These are phyloP conservation scores for Cryptomeria japonica DNA, from an alignment of 75 land plant genomes.

Conservation along the genomic window DNA sequence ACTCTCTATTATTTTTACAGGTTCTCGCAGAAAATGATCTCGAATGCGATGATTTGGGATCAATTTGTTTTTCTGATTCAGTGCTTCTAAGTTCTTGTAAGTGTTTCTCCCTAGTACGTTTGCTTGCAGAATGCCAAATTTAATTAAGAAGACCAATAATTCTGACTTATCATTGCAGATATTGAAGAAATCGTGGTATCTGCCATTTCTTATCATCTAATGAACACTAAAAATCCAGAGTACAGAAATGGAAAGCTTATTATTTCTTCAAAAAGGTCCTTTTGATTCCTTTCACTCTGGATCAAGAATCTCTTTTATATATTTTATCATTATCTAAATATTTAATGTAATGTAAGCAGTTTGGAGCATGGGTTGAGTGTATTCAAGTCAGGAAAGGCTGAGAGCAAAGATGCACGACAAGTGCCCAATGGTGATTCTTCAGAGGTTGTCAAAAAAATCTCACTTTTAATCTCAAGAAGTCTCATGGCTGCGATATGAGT, in stretches of 20 bases:
- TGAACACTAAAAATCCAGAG: conserved; percentile 24
- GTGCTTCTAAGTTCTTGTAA: conserved; percentile 27
- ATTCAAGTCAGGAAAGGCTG: conserved; percentile 21
- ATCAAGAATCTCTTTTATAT: background rate
- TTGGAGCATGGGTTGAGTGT: conserved; percentile 21
- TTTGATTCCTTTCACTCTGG: background rate
- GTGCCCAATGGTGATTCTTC: background rate
- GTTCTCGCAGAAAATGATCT: conserved; percentile 35
- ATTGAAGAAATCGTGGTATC: conserved; percentile 34
- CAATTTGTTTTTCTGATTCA: conserved; percentile 24
- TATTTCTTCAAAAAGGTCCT: conserved; percentile 30
- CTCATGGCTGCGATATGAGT: background rate
- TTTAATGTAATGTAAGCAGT: conserved; percentile 9
- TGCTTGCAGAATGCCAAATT: background rate
- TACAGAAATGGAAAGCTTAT: conserved; percentile 20
- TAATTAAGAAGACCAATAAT: background rate
- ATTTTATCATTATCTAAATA: background rate
- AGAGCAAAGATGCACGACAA: conserved; percentile 13
- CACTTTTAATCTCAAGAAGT: background rate
- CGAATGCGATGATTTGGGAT: conserved; percentile 37
- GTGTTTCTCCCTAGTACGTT: background rate
- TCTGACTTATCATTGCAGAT: conserved; percentile 10
- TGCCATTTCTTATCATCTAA: conserved; percentile 29
- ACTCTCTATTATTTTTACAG: conserved; percentile 6
- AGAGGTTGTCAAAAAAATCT: background rate